Percentiles rank a stretch among this genome's conserved stretches.
These are phyloP conservation scores for Rhytidiadelphus loreus DNA, from an alignment of 225 moss, liverwort and hornwort species.

Conservation along the genomic window DNA sequence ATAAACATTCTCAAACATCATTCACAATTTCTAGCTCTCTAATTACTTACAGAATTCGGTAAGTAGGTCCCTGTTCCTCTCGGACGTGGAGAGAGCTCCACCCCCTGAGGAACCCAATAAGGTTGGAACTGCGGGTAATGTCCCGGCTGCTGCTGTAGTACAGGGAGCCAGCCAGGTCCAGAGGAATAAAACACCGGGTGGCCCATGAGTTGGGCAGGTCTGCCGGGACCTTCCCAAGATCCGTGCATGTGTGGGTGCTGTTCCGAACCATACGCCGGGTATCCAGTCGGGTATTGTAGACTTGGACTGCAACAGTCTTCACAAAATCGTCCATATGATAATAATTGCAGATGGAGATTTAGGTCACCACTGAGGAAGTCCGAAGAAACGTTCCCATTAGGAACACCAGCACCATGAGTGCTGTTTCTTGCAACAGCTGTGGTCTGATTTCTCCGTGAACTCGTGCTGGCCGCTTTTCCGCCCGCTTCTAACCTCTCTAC, in stretches of 20 bases:
- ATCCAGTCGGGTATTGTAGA: not conserved
- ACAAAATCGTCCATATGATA: conserved; percentile 38
- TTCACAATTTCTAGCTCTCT: too few relatives aligned
- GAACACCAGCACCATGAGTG: conserved; percentile 8
- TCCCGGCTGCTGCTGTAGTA: not conserved
- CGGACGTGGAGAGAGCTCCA: conserved; percentile 40
- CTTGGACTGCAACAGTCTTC: conserved; percentile 7
- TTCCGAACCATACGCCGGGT: not conserved
- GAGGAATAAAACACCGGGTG: conserved; percentile 11
- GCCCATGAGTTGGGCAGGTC: conserved; percentile 21
- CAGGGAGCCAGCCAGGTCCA: conserved; percentile 1
- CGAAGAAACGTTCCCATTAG: not conserved
- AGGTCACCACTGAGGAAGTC: conserved; percentile 56
- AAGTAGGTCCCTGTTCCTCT: conserved; percentile 67
- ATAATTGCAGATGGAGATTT: conserved; percentile 13
- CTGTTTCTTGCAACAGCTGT: not conserved
- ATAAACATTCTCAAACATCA: not conserved
- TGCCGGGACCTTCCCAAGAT: conserved; percentile 54
- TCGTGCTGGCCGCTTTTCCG: conserved; percentile 26
- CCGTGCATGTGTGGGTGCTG: conserved; percentile 13
- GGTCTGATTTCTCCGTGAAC: conserved; percentile 11
- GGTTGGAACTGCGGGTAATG: not conserved
- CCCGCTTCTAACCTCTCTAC: conserved; percentile 37
- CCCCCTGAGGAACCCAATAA: conserved; percentile 5
- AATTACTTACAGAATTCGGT: conserved; percentile 39